These are phyloP conservation scores for Chenopodium berlandieri DNA, from an alignment of 148 eudicot species.

Conservation along the genomic window DNA sequence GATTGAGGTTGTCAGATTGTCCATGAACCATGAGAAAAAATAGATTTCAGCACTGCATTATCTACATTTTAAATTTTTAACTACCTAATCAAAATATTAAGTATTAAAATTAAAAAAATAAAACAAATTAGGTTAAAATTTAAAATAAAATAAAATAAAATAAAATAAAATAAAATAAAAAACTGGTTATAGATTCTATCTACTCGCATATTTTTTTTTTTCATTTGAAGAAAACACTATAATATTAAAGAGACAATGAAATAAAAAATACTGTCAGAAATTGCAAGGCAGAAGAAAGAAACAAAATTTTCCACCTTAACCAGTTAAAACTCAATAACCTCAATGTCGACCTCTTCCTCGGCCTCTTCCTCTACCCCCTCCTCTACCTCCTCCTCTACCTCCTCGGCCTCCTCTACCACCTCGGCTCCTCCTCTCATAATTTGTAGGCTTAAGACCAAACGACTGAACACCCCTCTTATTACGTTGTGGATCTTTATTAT, in stretches of 20 bases:
- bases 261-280: background rate
- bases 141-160: slow-evolving; percentile 37
- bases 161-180: too few species aligned
- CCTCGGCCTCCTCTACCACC: slow-evolving; percentile 38
- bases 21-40: too few species aligned
- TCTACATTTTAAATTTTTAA: background rate
- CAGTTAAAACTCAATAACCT: background rate
- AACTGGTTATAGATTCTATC: background rate
- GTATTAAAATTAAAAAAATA: too few species aligned
- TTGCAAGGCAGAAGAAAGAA: slow-evolving; percentile 3
- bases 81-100: slow-evolving; percentile 38
- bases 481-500: slow-evolving; percentile 41
- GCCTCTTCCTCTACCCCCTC: slow-evolving; percentile 4
- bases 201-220: too few species aligned
- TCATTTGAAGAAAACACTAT: background rate
- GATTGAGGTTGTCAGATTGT: too few species aligned
- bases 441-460: slow-evolving; percentile 57
- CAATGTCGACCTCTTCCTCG: slow-evolving; percentile 33
- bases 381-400: background rate
- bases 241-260: background rate
- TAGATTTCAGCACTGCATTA: background rate
- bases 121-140: too few species aligned
- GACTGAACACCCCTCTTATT: slow-evolving; percentile 80
- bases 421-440: slow-evolving; percentile 37
- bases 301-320: background rate